A percentile compares a stretch with the other conserved stretches of the same genome.
phyloP scores from a whole-genome alignment of 805 yeast genomes.

The Cyberlindnera galapagoensis region DNA sequence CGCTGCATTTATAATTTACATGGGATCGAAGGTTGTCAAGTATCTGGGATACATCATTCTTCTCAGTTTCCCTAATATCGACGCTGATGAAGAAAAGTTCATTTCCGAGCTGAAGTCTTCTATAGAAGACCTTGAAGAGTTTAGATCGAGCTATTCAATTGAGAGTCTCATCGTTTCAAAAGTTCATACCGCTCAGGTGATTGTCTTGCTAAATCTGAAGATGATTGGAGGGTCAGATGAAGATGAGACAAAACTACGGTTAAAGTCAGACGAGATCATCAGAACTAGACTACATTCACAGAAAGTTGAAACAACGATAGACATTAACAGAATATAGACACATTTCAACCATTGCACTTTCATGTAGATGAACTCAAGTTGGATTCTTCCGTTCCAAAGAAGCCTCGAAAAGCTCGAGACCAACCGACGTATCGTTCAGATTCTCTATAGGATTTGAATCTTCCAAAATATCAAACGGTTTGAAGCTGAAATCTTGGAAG shows the following conservation, averaged over 20 bases:
- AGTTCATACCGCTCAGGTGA: conserved; percentile 53
- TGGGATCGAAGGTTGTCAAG: conserved; percentile 47
- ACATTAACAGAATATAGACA: conserved; percentile 30
- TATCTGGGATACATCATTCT: conserved; percentile 46
- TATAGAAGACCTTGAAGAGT: conserved; percentile 44
- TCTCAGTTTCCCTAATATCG: conserved; percentile 44
- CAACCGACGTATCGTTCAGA: conserved; percentile 47
- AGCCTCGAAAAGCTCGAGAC: conserved; percentile 48
- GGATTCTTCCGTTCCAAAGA: conserved; percentile 43
- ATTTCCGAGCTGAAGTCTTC: conserved; percentile 35
- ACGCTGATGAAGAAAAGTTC: conserved; percentile 31
- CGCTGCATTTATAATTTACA: conserved; percentile 37
- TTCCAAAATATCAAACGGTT: conserved; percentile 53
- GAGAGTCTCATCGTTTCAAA: conserved; percentile 47
- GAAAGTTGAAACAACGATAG: conserved; percentile 37
- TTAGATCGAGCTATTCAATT: conserved; percentile 42
- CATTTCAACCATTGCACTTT: no score
- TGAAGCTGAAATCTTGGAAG: conserved; percentile 33
- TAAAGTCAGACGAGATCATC: conserved; percentile 39
- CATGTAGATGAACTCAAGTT: conserved; percentile 1
- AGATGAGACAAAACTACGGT: conserved; percentile 53
- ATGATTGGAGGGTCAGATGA: conserved; percentile 71
- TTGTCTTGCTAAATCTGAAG: conserved; percentile 46
- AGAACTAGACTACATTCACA: conserved; percentile 23
- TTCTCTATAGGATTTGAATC: conserved; percentile 44